Percentiles rank a stretch among this genome's conserved stretches.
Conservation (phyloP, 805 yeast genomes). For the Lipomyces oligophaga region DNA sequence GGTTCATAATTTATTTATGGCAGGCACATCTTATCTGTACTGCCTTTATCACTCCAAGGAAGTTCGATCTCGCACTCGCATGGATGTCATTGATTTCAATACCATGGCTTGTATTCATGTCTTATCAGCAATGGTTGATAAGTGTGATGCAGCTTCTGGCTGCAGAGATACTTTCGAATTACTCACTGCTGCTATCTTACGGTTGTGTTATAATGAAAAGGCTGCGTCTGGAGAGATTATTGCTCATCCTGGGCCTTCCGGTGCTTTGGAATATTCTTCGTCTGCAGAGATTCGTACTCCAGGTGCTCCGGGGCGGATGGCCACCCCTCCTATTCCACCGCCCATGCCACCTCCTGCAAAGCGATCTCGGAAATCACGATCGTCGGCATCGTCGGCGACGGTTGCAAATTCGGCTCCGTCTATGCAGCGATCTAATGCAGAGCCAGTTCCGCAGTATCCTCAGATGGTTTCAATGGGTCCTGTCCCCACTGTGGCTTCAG, state of each 20-base stretch:
- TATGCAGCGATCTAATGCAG: not conserved
- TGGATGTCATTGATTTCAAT: conserved; percentile 50
- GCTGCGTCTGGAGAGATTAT: conserved; percentile 29
- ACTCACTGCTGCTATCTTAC: conserved; percentile 65
- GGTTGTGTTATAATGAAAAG: conserved; percentile 41
- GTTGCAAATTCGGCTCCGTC: not conserved
- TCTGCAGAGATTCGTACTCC: conserved; percentile 3
- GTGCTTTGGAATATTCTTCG: conserved; percentile 1
- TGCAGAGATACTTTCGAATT: conserved; percentile 72
- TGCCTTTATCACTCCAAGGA: conserved; percentile 67
- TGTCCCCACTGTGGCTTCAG: conserved; percentile 9
- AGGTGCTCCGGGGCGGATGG: conserved; percentile 1
- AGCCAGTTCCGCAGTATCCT: conserved; percentile 1
- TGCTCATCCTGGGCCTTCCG: conserved; percentile 13
- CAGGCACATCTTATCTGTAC: conserved; percentile 79
- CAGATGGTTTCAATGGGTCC: conserved; percentile 8
- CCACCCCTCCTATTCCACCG: conserved; percentile 26
- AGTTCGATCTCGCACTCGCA: conserved; percentile 45
- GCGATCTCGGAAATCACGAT: conserved; percentile 10
- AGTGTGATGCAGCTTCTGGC: conserved; percentile 73
- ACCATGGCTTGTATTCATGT: conserved; percentile 47
- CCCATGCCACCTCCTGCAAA: conserved; percentile 29
- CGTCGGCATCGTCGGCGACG: conserved; percentile 2
- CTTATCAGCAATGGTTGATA: conserved; percentile 56
- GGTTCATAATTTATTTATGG: conserved; percentile 82